These are phyloP conservation scores for Diaporthe citri DNA, from an alignment of 2,329 filamentous ascomycete genomes.

Conservation along the genomic window DNA sequence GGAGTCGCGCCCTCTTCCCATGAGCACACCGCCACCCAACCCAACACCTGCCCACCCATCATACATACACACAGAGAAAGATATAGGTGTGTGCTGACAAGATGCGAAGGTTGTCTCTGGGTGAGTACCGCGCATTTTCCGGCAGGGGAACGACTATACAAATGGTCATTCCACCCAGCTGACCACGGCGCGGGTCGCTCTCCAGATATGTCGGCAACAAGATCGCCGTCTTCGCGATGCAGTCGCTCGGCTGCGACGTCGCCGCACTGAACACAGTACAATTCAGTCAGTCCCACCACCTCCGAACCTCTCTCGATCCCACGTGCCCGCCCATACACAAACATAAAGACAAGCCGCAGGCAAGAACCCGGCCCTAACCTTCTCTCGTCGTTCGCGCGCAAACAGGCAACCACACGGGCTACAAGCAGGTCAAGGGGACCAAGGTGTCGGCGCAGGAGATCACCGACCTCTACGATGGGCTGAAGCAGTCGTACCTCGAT, in stretches of 20 bases:
- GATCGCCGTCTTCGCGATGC: conserved; percentile 95
- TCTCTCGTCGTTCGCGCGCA: conserved; percentile 14
- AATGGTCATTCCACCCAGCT: conserved; percentile 24
- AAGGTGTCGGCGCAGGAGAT: conserved; percentile 87
- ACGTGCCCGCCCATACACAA: neutral
- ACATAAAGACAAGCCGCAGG: neutral
- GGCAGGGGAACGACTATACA: neutral
- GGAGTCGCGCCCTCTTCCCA: conserved; percentile 49
- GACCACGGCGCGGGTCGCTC: conserved; percentile 30
- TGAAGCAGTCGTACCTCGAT: conserved; percentile 85
- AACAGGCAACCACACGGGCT: conserved; percentile 93
- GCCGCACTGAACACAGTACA: conserved; percentile 96
- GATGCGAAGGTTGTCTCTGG: conserved; percentile 58
- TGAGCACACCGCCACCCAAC: conserved; percentile 42
- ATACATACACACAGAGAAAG: conserved; percentile 62
- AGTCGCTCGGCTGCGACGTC: conserved; percentile 93
- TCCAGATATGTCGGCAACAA: conserved; percentile 97
- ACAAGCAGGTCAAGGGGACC: conserved; percentile 88
- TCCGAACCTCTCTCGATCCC: neutral
- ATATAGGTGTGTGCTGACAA: conserved; percentile 37
- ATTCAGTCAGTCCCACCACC: conserved; percentile 77
- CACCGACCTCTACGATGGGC: conserved; percentile 83
- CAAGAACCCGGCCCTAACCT: neutral
- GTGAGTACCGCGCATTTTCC: conserved; percentile 46
- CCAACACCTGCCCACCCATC: conserved; percentile 42